Evolutionary conservation across 1,139 yeast species (phyloP).

Genomic region (Geotrichum bryndzae): DNA sequence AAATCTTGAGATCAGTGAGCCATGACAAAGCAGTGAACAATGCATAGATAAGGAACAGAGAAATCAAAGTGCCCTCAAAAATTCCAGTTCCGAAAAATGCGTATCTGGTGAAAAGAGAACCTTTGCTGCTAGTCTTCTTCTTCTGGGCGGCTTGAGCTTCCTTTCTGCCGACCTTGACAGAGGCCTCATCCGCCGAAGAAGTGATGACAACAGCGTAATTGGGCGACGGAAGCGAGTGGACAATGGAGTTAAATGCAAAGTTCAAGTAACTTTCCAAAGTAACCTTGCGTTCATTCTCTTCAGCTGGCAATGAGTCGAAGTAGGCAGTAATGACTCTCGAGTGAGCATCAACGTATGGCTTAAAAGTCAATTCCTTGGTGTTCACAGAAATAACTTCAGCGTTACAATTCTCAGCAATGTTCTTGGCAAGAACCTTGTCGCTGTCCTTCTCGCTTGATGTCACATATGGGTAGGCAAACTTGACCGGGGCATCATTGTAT

Average conservation of each 20-base stretch:
- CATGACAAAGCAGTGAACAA: slow-evolving; percentile 54
- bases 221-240: slow-evolving; percentile 31
- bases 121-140: slow-evolving; percentile 10
- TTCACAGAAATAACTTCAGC: slow-evolving; percentile 30
- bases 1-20: slow-evolving; percentile 56
- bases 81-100: slow-evolving; percentile 57
- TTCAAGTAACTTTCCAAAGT: slow-evolving; percentile 29
- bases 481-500: slow-evolving; percentile 25
- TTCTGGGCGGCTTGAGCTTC: slow-evolving; percentile 6
- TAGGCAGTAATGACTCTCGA: slow-evolving; percentile 32
- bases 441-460: slow-evolving; percentile 10
- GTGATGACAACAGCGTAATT: slow-evolving; percentile 34
- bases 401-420: slow-evolving; percentile 29
- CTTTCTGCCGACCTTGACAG: slow-evolving; percentile 11
- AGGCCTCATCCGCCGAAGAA: slow-evolving; percentile 22
- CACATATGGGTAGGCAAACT: slow-evolving; percentile 18
- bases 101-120: slow-evolving; percentile 43
- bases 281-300: slow-evolving; percentile 18
- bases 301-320: slow-evolving; percentile 23
- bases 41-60: slow-evolving; percentile 47
- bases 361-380: slow-evolving; percentile 25
- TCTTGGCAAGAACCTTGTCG: slow-evolving; percentile 20
- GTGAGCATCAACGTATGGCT: slow-evolving; percentile 28
- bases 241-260: slow-evolving; percentile 26
- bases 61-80: slow-evolving; percentile 59